Conservation (phyloP, 2,329 filamentous ascomycete genomes). For the Beauveria sp. region DNA sequence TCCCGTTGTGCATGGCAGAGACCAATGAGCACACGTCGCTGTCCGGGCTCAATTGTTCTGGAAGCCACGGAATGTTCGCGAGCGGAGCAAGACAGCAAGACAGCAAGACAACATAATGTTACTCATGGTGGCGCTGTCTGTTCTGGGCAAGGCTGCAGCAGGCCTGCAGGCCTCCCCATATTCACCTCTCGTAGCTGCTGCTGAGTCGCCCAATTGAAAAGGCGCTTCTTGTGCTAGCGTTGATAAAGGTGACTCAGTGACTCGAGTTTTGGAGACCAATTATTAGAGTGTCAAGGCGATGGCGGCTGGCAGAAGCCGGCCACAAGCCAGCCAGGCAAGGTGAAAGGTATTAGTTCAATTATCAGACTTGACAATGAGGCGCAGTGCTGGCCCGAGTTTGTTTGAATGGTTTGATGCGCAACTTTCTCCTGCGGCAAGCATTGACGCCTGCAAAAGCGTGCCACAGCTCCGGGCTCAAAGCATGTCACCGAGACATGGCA, state of each 20-base stretch:
- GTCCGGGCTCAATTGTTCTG: background rate
- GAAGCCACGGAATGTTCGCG: background rate
- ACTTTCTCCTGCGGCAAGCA: background rate
- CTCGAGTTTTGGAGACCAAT: too few relatives aligned
- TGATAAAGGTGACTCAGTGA: too few relatives aligned
- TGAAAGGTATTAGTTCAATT: background rate
- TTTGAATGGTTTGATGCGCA: background rate
- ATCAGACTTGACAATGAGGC: too few relatives aligned
- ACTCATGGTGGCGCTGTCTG: too few relatives aligned
- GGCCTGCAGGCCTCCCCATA: background rate
- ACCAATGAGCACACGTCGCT: background rate
- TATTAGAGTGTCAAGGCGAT: too few relatives aligned
- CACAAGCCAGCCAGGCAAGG: background rate
- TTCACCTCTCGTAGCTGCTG: background rate
- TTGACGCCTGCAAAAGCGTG: background rate
- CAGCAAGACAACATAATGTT: background rate
- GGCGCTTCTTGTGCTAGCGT: too few relatives aligned
- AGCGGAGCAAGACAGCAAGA: background rate
- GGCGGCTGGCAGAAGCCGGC: background rate
- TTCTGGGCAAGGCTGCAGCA: background rate
- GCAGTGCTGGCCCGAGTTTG: background rate
- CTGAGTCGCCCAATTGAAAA: background rate
- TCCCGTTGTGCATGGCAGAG: background rate
- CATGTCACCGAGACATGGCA: background rate
- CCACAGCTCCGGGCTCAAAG: background rate